Evolutionary conservation across 1,139 yeast genomes (phyloP).

Genomic region (Sugiyamaella sp.): DNA sequence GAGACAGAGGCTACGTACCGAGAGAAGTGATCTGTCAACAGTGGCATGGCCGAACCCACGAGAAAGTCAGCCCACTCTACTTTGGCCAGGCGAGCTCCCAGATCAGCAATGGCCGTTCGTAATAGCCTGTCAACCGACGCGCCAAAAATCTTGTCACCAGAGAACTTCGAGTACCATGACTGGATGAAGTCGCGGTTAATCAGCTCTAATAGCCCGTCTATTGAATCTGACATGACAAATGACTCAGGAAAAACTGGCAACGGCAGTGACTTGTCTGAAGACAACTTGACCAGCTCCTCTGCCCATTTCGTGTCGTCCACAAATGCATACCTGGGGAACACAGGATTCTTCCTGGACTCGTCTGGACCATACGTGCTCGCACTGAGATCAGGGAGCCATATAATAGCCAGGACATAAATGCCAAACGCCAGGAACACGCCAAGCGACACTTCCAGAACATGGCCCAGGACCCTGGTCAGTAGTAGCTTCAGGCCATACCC

Average conservation of each 20-base stretch:
- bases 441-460: conserved; percentile 30
- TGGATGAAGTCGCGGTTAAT: conserved; percentile 63
- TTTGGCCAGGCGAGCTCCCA: conserved; percentile 48
- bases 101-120: conserved; percentile 46
- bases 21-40: conserved; percentile 65
- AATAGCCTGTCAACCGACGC: conserved; percentile 56
- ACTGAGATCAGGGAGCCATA: conserved; percentile 27
- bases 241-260: conserved; percentile 53
- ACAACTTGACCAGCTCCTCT: conserved; percentile 29
- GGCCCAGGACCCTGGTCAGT: conserved; percentile 28
- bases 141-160: conserved; percentile 55
- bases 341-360: neutral
- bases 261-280: conserved; percentile 28
- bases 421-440: conserved; percentile 30
- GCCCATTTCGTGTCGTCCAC: conserved; percentile 29
- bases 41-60: conserved; percentile 63
- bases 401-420: conserved; percentile 24
- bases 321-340: conserved; percentile 30
- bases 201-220: conserved; percentile 56
- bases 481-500: conserved; percentile 30
- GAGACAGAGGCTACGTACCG: conserved; percentile 57
- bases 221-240: conserved; percentile 54
- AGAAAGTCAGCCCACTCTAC: conserved; percentile 62
- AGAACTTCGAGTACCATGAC: conserved; percentile 63
- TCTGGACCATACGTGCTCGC: neutral